phyloP scores from a whole-genome alignment of 176 grass and related monocot genomes.

The Dactylis glomerata region DNA sequence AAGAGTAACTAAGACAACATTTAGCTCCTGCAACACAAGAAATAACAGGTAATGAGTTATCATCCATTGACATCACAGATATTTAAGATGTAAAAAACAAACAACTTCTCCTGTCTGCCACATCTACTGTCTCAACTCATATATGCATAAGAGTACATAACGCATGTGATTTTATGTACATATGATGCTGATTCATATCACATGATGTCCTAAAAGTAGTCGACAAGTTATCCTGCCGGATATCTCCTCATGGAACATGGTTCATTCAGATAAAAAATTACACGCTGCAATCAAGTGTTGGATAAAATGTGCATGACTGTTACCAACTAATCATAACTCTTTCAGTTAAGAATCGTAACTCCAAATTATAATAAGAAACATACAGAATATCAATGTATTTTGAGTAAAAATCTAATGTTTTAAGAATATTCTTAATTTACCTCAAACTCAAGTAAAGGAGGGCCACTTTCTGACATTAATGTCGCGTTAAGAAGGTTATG shows the following conservation, averaged over 20 bases:
- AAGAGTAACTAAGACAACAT: conserved; percentile 64
- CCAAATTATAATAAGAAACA: neutral
- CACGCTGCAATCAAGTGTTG: neutral
- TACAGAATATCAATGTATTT: neutral
- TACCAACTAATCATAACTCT: neutral
- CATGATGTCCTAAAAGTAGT: conserved; percentile 8
- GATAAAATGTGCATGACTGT: neutral
- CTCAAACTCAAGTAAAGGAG: conserved; percentile 99
- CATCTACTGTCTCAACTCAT: neutral
- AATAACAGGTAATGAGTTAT: neutral
- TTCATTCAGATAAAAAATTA: neutral
- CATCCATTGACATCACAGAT: conserved; percentile 33
- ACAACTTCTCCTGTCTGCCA: neutral
- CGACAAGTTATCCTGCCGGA: neutral
- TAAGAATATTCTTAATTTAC: conserved; percentile 43
- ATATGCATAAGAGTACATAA: neutral
- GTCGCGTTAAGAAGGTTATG: conserved; percentile 85
- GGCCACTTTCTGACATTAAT: conserved; percentile 77
- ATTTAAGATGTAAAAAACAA: conserved; percentile 6
- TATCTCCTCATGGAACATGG: conserved; percentile 3
- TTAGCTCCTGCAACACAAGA: conserved; percentile 71
- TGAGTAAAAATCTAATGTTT: conserved; percentile 21
- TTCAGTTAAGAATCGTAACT: neutral
- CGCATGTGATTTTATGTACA: neutral
- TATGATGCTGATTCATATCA: neutral